These are phyloP conservation scores for Saccharum officinarum DNA, from an alignment of 176 grass and related monocot species.

Conservation along the genomic window DNA sequence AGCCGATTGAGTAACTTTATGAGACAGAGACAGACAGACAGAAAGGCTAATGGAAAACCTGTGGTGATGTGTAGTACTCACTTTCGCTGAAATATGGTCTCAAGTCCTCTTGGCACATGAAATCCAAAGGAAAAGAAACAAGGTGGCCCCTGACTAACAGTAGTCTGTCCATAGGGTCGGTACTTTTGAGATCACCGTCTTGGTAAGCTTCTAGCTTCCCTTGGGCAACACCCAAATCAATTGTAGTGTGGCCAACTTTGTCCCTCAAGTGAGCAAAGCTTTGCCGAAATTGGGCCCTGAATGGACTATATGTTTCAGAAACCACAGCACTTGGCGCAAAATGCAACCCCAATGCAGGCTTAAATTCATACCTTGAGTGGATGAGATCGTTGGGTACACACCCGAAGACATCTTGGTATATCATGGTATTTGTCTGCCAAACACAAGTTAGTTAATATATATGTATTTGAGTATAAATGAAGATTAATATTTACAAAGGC, in stretches of 20 bases:
- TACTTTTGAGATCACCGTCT: slow-evolving; percentile 52
- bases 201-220: slow-evolving; percentile 65
- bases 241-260: slow-evolving; percentile 83
- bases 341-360: slow-evolving; percentile 5
- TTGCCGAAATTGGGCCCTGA: slow-evolving; percentile 74
- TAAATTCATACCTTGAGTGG: slow-evolving; percentile 78
- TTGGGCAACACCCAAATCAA: slow-evolving; percentile 82
- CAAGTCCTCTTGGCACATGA: slow-evolving; percentile 97
- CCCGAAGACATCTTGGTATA: slow-evolving; percentile 96
- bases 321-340: background rate
- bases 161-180: slow-evolving; percentile 69
- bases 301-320: slow-evolving; percentile 32
- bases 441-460: slow-evolving; percentile 23
- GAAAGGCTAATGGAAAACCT: slow-evolving; percentile 86
- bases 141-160: slow-evolving; percentile 73
- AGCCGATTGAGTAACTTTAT: slow-evolving; percentile 29
- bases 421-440: slow-evolving; percentile 82
- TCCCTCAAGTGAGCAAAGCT: slow-evolving; percentile 69
- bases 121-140: slow-evolving; percentile 90
- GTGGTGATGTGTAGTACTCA: slow-evolving; percentile 91
- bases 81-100: slow-evolving; percentile 93
- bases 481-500: slow-evolving; percentile 5
- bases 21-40: background rate
- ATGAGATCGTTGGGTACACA: slow-evolving; percentile 93
- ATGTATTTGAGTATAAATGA: background rate